These are phyloP conservation scores for Prosopis cineraria DNA, from an alignment of 306 rosid species.

Conservation along the genomic window DNA sequence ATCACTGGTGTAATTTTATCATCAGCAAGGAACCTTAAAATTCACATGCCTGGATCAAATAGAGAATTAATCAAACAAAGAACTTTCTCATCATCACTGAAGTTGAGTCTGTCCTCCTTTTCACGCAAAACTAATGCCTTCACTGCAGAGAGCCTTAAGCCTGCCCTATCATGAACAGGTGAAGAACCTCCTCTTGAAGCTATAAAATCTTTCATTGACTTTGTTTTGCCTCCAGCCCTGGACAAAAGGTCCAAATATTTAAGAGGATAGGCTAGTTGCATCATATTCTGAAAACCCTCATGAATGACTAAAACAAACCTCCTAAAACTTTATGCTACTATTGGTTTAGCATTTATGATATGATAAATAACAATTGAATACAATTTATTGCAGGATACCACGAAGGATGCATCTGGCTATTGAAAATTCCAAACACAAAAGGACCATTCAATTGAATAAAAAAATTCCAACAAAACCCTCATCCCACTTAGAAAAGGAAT, in stretches of 20 bases:
- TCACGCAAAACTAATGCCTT: constrained; percentile 85
- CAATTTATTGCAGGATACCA: constrained; percentile 1
- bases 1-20: constrained; percentile 22
- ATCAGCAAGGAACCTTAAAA: constrained; percentile 31
- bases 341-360: constrained; percentile 23
- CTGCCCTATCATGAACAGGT: constrained; percentile 70
- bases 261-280: constrained; percentile 24
- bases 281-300: constrained; percentile 17
- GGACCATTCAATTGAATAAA: constrained; percentile 4
- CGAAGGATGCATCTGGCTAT: neutral
- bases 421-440: constrained; percentile 9
- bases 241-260: constrained; percentile 41
- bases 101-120: constrained; percentile 69
- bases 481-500: constrained; percentile 13
- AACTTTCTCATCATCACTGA: constrained; percentile 62
- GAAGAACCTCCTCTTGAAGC: constrained; percentile 66
- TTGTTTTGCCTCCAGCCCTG: constrained; percentile 83
- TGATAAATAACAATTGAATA: constrained; percentile 29
- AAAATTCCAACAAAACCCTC: constrained; percentile 1
- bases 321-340: neutral
- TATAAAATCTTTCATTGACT: constrained; percentile 78
- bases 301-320: constrained; percentile 26
- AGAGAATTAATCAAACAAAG: constrained; percentile 60
- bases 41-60: constrained; percentile 74
- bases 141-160: constrained; percentile 75